Base-by-base conservation (phyloP, 257 asterid species). In the Solanum lycopersicoides region DNA sequence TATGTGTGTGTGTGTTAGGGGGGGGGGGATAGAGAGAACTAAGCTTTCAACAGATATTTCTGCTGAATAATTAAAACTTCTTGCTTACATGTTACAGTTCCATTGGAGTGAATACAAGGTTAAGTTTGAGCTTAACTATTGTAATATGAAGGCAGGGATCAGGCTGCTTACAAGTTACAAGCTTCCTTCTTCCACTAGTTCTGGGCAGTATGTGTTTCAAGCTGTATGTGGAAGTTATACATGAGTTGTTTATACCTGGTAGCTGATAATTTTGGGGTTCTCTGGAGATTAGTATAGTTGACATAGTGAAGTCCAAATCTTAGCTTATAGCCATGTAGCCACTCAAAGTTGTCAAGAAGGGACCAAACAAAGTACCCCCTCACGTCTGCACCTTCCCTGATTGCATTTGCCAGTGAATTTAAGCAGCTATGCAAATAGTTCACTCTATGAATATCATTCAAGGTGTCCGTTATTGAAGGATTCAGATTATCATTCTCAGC, bases 291-390 rank as follows among this genome's bases (percentile, higher is more conserved):
- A 13, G 84, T 80, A 50, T 32, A 90, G 66, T 92, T 89, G 37
- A 93, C 92, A 85, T 90, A 88, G 83, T 93, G 63, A 34, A 94
- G 94, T 68, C 98, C 98, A 85, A 93, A 94, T 44, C 94, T 93
- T 90, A 86, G 66, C 16, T 89, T 90, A 85, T 93, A 94, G 84
- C 98, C 98, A 23, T 41, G 71, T 66, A 84, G 79, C 98, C 98
- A 93, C 93, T 94, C 98, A 82, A 94, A 94, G 89, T 93, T 93
- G 92, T 95, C 97, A 9, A 95, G 93, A 82, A 94, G 91, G 3
- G 98, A 89, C 98, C 98, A 95, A 14, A 92, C 93, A 75, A 94
- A 93, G 86, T 93, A 94, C 65, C 97, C 98, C 86, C 95, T 90
- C 41, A 95, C 95, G 74, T 94, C 93, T 21, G 95, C 94, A 88